Conservation (phyloP, 2,329 filamentous ascomycete species). For the Aureobasidium melanogenum region DNA sequence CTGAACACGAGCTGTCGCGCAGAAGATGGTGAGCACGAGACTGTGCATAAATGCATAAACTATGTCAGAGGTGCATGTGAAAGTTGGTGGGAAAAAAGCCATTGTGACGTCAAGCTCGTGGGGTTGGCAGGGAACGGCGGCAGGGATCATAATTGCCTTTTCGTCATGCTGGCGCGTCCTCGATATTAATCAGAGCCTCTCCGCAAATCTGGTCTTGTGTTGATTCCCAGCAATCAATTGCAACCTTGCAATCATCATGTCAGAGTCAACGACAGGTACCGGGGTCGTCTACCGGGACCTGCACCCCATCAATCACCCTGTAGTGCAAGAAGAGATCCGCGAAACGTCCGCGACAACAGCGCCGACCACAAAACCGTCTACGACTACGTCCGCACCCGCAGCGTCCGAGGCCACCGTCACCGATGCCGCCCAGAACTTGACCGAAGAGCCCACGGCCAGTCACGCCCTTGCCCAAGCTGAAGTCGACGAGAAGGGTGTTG, state of each 20-base stretch:
- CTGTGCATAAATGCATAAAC: not conserved
- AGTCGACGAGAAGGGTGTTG: conserved; percentile 39
- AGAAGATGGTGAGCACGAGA: not conserved
- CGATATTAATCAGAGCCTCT: not conserved
- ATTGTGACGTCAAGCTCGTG: not conserved
- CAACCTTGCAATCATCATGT: not conserved
- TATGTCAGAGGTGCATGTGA: not conserved
- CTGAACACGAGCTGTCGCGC: too few relatives aligned
- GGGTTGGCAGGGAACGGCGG: not conserved
- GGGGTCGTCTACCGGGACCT: conserved; percentile 5
- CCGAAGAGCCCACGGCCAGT: conserved; percentile 36
- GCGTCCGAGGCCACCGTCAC: not conserved
- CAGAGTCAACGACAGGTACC: not conserved
- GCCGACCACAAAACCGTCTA: too few relatives aligned
- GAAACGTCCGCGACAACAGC: not conserved
- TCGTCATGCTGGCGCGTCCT: not conserved
- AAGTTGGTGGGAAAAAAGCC: not conserved
- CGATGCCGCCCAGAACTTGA: conserved; percentile 22
- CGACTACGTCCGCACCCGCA: too few relatives aligned
- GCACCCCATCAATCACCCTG: not conserved
- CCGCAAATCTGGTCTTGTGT: not conserved
- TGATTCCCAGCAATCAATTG: not conserved
- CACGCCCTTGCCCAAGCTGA: conserved; percentile 36
- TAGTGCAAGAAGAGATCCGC: not conserved
- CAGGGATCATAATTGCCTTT: conserved; percentile 2